Percentiles rank a stretch among this genome's conserved stretches.
These are phyloP conservation scores for Brasilioporus rufonigricans DNA, from an alignment of 768 basidiomycete species.

Conservation along the genomic window DNA sequence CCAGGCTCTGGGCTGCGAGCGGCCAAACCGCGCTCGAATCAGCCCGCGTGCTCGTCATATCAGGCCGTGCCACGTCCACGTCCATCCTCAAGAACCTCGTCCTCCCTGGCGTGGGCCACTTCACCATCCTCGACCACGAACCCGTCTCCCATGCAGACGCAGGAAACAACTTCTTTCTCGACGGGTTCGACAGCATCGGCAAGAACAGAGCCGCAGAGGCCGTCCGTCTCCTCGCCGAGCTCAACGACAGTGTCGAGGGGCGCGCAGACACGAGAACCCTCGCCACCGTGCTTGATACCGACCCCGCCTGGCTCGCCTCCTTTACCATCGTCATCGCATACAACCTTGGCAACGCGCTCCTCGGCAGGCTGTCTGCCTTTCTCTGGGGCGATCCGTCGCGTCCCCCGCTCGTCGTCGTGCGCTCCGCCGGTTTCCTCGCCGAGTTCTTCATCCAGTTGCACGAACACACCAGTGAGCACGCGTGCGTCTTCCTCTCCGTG, in stretches of 20 bases:
- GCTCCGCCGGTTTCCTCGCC: constrained; percentile 87
- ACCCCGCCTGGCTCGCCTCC: constrained; percentile 52
- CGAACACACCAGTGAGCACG: constrained; percentile 73
- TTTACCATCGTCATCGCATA: constrained; percentile 85
- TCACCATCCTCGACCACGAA: constrained; percentile 79
- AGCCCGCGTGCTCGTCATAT: constrained; percentile 77
- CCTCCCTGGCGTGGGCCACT: constrained; percentile 93
- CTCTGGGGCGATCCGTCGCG: constrained; percentile 64
- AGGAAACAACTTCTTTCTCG: constrained; percentile 96
- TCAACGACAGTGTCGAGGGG: constrained; percentile 86
- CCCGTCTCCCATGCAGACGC: constrained; percentile 70
- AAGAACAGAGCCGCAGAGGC: constrained; percentile 78
- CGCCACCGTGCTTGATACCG: constrained; percentile 51
- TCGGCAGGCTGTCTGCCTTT: constrained; percentile 58
- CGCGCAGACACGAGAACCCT: constrained; percentile 56
- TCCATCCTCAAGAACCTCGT: constrained; percentile 95
- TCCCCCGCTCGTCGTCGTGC: constrained; percentile 73
- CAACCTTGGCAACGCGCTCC: constrained; percentile 59
- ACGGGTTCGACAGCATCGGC: constrained; percentile 72
- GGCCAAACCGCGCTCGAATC: constrained; percentile 90
- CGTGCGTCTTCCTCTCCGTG: background rate
- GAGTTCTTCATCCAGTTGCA: constrained; percentile 87
- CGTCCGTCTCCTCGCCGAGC: constrained; percentile 71
- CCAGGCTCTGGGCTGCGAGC: constrained; percentile 87
- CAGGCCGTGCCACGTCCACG: constrained; percentile 79